Base-by-base conservation (phyloP, 768 basidiomycete species). In the Boletus tylopilopsis region DNA sequence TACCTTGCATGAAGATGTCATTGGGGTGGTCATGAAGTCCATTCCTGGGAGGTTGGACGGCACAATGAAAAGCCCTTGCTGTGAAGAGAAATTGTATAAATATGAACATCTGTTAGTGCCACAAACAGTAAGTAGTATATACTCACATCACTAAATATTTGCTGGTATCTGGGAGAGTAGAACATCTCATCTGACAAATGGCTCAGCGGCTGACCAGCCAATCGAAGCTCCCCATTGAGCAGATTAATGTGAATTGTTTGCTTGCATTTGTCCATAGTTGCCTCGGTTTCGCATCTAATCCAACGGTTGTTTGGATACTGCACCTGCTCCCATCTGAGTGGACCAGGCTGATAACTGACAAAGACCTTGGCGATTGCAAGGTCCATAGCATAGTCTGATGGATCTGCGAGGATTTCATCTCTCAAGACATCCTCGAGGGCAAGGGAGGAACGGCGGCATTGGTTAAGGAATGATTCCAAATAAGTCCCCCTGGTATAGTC, bases 381-480 rank as follows among this genome's bases (percentile, higher is more conserved):
- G 42, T 61, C 56, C 9, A 61, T 19, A 1, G 54, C 57, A 4
- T 47, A 39, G 35, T 47, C 27, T 18, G 42, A 33, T 0, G 12
- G 7, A 18, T 51, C 47, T 0, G 38, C n/a, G 0, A 47, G 19
- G 15, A 51, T 51, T 1, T 9, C 23, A 36, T 40, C 30, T 1
- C 38, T 30, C 34, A 53, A 12, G 5, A 49, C 16, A 0, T 35
- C 24, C 41, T 66, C 58, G 10, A 68, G 19, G 10, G 35, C 38
- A 13, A 55, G 45, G 5, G 67, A 55, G 8, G 66, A 32, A 25
- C 66, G 58, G n/a, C 53, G 24, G 38, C 68, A 58, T 15, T 66
- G 56, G n/a, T 59, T 47, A 11, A 63, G 40, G 11, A 62, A 44
- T 4, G 41, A 27, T 11, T 6, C 5, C 13, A 32, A 6, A 27